A percentile compares a stretch with the other conserved stretches of the same genome.
phyloP scores from a whole-genome alignment of 441 rosid species.

The Mallotus repandus region DNA sequence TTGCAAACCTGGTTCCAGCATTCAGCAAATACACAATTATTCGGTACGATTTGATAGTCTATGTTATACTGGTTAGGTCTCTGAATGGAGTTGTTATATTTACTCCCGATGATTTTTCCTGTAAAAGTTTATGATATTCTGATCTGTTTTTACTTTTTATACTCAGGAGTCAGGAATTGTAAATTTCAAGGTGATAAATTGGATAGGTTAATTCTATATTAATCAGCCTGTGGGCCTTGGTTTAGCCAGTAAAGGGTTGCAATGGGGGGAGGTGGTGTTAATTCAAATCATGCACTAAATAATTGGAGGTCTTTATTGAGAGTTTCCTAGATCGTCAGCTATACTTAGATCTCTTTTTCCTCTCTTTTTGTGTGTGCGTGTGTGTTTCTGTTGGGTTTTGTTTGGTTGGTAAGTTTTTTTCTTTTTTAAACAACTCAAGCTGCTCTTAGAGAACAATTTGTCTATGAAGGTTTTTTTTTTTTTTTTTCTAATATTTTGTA shows the following conservation, averaged over 20 bases:
- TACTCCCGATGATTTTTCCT: not conserved
- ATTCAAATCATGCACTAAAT: not conserved
- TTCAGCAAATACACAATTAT: slow-evolving; percentile 63
- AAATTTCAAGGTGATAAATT: no score
- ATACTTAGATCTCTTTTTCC: no score
- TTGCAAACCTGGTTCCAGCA: slow-evolving; percentile 80
- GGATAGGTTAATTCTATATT: no score
- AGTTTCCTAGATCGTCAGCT: not conserved
- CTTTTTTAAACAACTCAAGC: not conserved
- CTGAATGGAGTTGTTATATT: not conserved
- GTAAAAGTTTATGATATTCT: not conserved
- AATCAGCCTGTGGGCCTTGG: no score
- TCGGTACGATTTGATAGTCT: slow-evolving; percentile 52
- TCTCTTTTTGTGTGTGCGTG: no score
- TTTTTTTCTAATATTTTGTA: slow-evolving; percentile 11
- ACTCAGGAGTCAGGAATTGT: no score
- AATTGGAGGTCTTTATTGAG: not conserved
- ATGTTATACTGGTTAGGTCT: not conserved
- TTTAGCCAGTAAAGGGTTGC: not conserved
- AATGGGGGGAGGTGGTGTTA: not conserved
- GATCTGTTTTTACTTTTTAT: not conserved
- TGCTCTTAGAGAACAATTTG: slow-evolving; percentile 9
- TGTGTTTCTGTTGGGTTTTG: no score
- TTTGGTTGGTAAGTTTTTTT: no score
- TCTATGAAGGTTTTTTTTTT: slow-evolving; percentile 1